Evolutionary conservation across 2,329 filamentous ascomycete genomes (phyloP), one percentile per base, ranked within the genome.

Genomic region (Sclerotiophoma versabilis): DNA sequence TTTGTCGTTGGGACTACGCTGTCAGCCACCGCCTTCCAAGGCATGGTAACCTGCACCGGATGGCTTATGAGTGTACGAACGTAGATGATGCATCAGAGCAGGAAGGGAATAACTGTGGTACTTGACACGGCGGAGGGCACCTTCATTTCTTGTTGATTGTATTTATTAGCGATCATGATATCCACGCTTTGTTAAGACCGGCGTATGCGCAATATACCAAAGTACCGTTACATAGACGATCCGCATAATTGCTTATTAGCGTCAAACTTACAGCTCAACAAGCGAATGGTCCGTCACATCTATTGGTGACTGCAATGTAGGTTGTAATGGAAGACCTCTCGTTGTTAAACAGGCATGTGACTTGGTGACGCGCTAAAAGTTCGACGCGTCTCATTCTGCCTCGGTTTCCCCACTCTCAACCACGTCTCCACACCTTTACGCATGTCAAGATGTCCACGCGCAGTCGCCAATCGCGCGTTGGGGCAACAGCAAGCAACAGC

Each of bases 391-490:
- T 49, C 49, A 33, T 54, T 42, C 23, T 15, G 10, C 26, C n/a
- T 23, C 22, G n/a, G 26, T 38, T 38, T 29, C 42, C 26, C 23
- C 38, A 30, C 37, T 30, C 41, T 34, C 27, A 17, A 10, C 27
- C 23, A 23, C 49, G 41, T 19, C 19, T 20, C 36, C 41, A 23
- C 25, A 25, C 7, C 22, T 25, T 22, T 10, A 15, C 14, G 2
- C 11, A 39, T 23, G 5, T n/a, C 33, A 23, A 36, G 0, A 72
- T 73, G 70, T 57, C 65, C 7, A 62, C 62, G n/a, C 63, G 64
- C 10, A 58, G 54, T 44, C 60, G 63, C 6, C 50, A 57, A n/a
- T 59, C 62, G 27, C 65, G 49, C 20, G 58, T 51, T 3, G 59
- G 58, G 27, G 52, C 64, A 11, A 65, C 50, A 7, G 42, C 60